Evolutionary conservation across 179 eudicot genomes (phyloP), one percentile per base, ranked within the genome.

Genomic region (Silene coronaria): DNA sequence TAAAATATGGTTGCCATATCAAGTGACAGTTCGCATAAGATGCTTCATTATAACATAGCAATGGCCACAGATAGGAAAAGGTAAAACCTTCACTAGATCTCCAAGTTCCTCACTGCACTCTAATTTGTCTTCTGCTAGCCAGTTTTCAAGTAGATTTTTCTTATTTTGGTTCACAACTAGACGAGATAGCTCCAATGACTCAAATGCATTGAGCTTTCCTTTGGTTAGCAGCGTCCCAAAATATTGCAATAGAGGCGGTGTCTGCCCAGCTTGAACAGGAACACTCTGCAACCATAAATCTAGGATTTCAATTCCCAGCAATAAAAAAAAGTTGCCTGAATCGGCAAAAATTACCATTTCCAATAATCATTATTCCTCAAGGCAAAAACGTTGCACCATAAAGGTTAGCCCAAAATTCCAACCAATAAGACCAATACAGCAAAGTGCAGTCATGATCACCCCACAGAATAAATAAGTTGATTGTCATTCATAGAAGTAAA

Each of bases 31-130:
- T 66, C 9, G 28, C 26, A 76, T 27, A 60, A 66, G 57, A 59
- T 74, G 45, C 38, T 2, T 9, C 72, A 17, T 30, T 59, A 70
- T 16, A 7, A 38, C 24, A 55, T 26, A 75, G 38, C 42, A 59
- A 65, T 36, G 23, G 55, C 38, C 10, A 53, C 19, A 64, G 65
- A 26, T 34, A 70, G 19, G 2, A 63, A 61, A 16, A 21, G 19
- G 17, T 5, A 70, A 55, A 64, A 91, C 97, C 98, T 93, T 91
- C 77, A 91, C 98, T 74, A 93, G 91, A 80, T 93, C 98, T 65
- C 98, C 98, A 83, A 93, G 98, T 83, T 93, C 98, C 86, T 93
- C 98, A 69, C 94, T 93, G 71, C 97, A 93, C 79, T 93, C 98
- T 68, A 93, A 77, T 76, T 93, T 93, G 79, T 93, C 98, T 75